phyloP scores from a whole-genome alignment of 768 basidiomycete genomes.

The Glaciozyma martinii region DNA sequence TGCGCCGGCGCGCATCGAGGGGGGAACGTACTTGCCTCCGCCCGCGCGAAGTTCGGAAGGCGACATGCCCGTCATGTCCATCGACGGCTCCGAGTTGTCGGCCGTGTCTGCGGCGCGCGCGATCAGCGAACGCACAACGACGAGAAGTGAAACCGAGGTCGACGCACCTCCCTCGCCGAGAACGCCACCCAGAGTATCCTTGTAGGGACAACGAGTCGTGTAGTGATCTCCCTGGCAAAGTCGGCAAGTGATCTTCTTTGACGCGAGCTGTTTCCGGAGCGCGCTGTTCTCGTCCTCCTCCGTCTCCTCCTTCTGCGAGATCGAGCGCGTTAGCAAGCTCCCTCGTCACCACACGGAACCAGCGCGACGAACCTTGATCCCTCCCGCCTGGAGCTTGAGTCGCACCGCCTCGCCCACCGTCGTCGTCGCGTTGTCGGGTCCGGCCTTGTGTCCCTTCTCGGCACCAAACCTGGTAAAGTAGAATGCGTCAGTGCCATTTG shows the following conservation, averaged over 20 bases:
- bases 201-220: conserved; percentile 97
- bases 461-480: conserved; percentile 59
- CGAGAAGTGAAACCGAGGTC: conserved; percentile 26
- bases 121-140: neutral
- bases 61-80: conserved; percentile 6
- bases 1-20: conserved; percentile 67
- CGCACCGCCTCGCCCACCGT: conserved; percentile 71
- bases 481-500: neutral
- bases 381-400: conserved; percentile 52
- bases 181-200: conserved; percentile 75
- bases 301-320: conserved; percentile 25
- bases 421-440: conserved; percentile 79
- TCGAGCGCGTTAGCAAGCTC: neutral
- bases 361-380: conserved; percentile 49
- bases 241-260: conserved; percentile 79
- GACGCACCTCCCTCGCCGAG: conserved; percentile 43
- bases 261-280: conserved; percentile 49
- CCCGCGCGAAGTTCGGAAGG: conserved; percentile 38
- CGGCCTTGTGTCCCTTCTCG: conserved; percentile 75
- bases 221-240: conserved; percentile 96
- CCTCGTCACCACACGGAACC: neutral
- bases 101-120: conserved; percentile 1
- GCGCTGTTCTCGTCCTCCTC: conserved; percentile 33
- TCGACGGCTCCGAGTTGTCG: neutral
- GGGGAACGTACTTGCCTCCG: conserved; percentile 83